phyloP scores from a whole-genome alignment of 129 eudicot species.

The Saussurea involucrata region DNA sequence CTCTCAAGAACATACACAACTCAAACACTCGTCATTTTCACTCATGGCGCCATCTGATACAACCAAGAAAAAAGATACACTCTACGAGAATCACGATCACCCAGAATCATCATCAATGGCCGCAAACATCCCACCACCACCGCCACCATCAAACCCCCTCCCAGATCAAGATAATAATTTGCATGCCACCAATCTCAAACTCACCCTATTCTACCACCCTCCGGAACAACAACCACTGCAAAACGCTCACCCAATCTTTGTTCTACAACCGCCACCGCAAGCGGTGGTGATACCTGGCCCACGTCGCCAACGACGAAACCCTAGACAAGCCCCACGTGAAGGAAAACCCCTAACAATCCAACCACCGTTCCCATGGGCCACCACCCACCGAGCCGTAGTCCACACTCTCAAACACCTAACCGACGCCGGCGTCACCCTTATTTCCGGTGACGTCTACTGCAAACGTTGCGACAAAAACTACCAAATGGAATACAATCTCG shows the following conservation, averaged over 20 bases:
- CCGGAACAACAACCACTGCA: neutral
- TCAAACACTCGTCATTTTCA: neutral
- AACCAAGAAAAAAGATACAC: neutral
- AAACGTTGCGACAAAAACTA: conserved; percentile 19
- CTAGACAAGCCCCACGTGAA: conserved; percentile 15
- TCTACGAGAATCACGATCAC: neutral
- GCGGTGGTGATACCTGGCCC: neutral
- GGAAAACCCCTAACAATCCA: conserved; percentile 19
- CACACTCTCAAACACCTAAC: conserved; percentile 13
- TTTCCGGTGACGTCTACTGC: conserved; percentile 29
- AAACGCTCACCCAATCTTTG: no score
- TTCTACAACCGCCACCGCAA: neutral
- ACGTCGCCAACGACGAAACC: conserved; percentile 14
- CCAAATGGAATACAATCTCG: conserved; percentile 16
- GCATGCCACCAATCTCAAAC: neutral
- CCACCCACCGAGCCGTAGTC: conserved; percentile 24
- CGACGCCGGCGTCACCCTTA: conserved; percentile 1
- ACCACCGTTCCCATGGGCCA: conserved; percentile 34
- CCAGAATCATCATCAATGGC: neutral
- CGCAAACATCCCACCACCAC: neutral
- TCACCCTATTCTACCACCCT: neutral
- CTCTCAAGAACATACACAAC: neutral
- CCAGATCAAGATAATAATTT: neutral
- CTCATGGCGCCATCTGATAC: neutral
- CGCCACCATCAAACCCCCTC: neutral